Conservation (phyloP, 129 eudicot species). For the Heracleum sosnowskyi region DNA sequence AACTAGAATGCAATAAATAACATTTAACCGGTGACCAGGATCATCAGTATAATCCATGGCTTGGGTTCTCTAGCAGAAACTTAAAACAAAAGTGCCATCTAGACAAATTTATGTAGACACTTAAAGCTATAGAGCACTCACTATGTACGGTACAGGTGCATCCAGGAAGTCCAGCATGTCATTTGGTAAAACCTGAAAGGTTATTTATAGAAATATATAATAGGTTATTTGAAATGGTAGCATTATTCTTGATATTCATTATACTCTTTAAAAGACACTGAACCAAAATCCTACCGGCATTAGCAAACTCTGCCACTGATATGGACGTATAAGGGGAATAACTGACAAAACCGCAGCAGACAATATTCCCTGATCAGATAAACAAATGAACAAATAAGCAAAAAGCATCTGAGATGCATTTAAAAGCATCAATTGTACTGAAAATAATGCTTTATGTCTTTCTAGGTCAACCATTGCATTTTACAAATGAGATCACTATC, state of each 20-base stretch:
- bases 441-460: neutral
- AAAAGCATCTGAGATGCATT: neutral
- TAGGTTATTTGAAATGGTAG: neutral
- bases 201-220: neutral
- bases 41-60: neutral
- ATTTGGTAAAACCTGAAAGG: conserved; percentile 80
- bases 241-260: neutral
- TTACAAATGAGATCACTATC: neutral
- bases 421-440: neutral
- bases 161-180: conserved; percentile 99
- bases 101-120: neutral
- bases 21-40: neutral
- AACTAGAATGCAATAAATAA: neutral
- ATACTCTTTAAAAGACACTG: neutral
- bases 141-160: conserved; percentile 98
- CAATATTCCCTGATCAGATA: conserved; percentile 62
- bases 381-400: neutral
- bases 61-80: neutral
- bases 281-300: conserved; percentile 64
- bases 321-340: conserved; percentile 91
- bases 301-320: conserved; percentile 97
- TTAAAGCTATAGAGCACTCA: conserved; percentile 32
- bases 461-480: neutral
- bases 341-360: conserved; percentile 83
- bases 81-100: neutral